These are phyloP conservation scores for Leonotis leonurus DNA, from an alignment of 257 asterid genomes.

Conservation along the genomic window DNA sequence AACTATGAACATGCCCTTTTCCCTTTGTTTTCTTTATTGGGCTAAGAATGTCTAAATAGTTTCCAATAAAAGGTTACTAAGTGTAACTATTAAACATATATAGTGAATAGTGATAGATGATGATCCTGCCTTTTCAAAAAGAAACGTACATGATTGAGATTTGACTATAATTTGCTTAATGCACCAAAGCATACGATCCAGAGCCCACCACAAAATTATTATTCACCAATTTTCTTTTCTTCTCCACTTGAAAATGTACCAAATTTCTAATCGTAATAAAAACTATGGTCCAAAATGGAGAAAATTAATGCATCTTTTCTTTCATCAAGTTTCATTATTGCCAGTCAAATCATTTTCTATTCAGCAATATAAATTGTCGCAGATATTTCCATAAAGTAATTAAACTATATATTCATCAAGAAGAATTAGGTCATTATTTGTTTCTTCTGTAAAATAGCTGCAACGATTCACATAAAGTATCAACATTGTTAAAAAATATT, in stretches of 20 bases:
- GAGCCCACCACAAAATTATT: constrained; percentile 11
- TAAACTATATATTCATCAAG: too few relatives aligned
- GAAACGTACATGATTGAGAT: constrained; percentile 16
- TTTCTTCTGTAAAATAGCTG: too few relatives aligned
- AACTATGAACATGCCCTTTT: not conserved
- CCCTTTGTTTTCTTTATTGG: not conserved
- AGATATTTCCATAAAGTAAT: too few relatives aligned
- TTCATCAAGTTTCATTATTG: not conserved
- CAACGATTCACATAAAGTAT: too few relatives aligned
- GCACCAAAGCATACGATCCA: not conserved
- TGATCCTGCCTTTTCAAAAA: constrained; percentile 16
- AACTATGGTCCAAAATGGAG: not conserved
- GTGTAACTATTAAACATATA: too few relatives aligned
- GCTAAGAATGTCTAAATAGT: not conserved
- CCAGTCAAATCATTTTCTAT: constrained; percentile 2
- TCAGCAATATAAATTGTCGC: not conserved
- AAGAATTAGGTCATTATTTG: too few relatives aligned
- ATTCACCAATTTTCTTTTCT: constrained; percentile 6
- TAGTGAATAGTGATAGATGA: not conserved
- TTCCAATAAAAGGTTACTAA: not conserved
- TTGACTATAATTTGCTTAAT: constrained; percentile 20
- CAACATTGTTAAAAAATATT: too few relatives aligned
- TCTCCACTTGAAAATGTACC: not conserved
- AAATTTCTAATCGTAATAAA: too few relatives aligned
- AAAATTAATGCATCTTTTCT: not conserved